These are phyloP conservation scores for Magnaporthiopsis poae DNA, from an alignment of 2,329 filamentous ascomycete genomes.

Conservation along the genomic window DNA sequence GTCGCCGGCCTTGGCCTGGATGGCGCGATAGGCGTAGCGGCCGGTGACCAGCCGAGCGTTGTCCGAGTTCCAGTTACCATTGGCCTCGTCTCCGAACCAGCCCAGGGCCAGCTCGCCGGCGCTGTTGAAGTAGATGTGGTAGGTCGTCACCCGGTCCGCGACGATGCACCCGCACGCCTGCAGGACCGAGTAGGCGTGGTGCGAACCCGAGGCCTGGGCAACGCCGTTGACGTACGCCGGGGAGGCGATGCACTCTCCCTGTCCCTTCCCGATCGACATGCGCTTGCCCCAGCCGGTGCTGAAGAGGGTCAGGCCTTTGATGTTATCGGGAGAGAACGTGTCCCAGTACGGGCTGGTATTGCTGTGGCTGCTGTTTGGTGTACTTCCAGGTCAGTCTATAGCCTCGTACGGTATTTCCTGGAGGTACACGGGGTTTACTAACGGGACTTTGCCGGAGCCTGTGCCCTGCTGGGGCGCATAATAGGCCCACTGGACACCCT, in stretches of 20 bases:
- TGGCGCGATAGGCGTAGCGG: background rate
- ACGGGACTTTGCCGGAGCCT: background rate
- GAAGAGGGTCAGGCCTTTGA: constrained; percentile 2
- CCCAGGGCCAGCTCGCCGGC: background rate
- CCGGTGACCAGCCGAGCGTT: background rate
- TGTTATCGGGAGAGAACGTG: background rate
- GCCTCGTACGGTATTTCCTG: too few relatives aligned
- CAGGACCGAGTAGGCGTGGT: background rate
- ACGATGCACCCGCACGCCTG: constrained; percentile 1
- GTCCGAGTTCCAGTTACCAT: background rate
- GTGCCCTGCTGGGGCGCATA: background rate
- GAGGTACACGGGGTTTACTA: too few relatives aligned
- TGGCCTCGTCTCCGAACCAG: constrained; percentile 1
- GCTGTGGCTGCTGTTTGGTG: background rate
- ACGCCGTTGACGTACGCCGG: background rate
- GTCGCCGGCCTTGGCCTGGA: background rate
- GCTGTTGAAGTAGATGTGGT: background rate
- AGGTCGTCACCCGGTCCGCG: background rate
- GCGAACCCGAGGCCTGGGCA: background rate
- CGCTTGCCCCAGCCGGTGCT: background rate
- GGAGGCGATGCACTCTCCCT: background rate
- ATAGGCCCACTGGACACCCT: constrained; percentile 4
- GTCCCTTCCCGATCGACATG: background rate
- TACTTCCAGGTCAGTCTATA: too few relatives aligned
- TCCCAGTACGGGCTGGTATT: background rate